Percentiles rank a stretch among this genome's conserved stretches.
Evolutionary conservation across 169 alveolate species (phyloP).

Genomic region (Toxoplasma gondii): DNA sequence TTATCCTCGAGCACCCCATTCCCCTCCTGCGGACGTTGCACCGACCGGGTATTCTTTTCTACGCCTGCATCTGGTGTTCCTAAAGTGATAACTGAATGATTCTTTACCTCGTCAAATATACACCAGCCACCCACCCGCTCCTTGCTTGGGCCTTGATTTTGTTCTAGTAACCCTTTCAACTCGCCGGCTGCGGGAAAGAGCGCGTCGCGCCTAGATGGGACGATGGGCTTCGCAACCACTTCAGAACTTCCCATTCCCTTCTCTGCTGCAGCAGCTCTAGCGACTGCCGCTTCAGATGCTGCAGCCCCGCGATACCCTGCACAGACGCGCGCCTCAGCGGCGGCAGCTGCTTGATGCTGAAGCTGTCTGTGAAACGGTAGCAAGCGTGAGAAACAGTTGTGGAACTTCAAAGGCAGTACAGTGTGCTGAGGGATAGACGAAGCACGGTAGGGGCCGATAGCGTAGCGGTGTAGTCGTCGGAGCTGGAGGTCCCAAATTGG

Average conservation of each 20-base stretch:
- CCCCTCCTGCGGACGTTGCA: neutral
- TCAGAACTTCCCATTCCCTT: neutral
- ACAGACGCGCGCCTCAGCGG: constrained; percentile 19
- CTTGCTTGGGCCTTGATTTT: neutral
- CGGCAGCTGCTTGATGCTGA: constrained; percentile 34
- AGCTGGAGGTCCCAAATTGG: neutral
- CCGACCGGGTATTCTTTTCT: neutral
- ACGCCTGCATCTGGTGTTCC: neutral
- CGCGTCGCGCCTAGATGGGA: neutral
- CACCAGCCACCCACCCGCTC: constrained; percentile 34
- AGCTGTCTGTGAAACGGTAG: constrained; percentile 3
- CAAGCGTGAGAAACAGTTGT: neutral
- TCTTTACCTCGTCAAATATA: neutral
- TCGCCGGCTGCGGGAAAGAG: constrained; percentile 36
- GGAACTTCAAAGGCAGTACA: constrained; percentile 26
- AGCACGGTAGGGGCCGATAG: constrained; percentile 22
- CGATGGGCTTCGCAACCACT: neutral
- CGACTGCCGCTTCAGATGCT: constrained; percentile 23
- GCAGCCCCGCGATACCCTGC: constrained; percentile 20
- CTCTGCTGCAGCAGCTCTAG: neutral
- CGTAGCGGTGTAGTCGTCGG: constrained; percentile 34
- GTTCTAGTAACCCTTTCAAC: neutral
- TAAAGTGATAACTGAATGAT: neutral
- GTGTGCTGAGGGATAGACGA: constrained; percentile 15
- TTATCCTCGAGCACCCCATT: neutral